Evolutionary conservation across 2,329 filamentous ascomycete genomes (phyloP).

Genomic region (Cladophialophora yegresii): DNA sequence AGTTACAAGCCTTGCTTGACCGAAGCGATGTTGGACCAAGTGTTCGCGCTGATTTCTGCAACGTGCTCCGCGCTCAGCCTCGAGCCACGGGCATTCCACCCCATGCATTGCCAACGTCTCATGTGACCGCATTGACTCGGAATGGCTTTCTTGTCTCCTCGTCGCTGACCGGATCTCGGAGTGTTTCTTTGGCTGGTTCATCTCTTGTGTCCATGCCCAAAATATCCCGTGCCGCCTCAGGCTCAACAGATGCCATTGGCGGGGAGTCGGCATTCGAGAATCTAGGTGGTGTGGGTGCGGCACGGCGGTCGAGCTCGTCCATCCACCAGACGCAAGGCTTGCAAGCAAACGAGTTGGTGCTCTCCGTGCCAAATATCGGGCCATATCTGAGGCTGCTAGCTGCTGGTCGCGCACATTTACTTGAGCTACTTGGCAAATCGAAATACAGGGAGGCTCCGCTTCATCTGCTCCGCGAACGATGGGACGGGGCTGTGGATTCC

Average conservation of each 20-base stretch:
- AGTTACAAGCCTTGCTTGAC: slow-evolving; percentile 53
- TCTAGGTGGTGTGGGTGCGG: slow-evolving; percentile 34
- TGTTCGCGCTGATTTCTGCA: slow-evolving; percentile 30
- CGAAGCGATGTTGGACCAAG: slow-evolving; percentile 36
- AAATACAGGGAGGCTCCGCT: slow-evolving; percentile 56
- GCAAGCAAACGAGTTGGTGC: slow-evolving; percentile 44
- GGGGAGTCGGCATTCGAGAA: slow-evolving; percentile 37
- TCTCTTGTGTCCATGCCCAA: slow-evolving; percentile 32
- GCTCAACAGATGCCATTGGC: slow-evolving; percentile 40
- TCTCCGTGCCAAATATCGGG: slow-evolving; percentile 62
- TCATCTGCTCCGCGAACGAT: slow-evolving; percentile 59
- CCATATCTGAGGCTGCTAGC: slow-evolving; percentile 60
- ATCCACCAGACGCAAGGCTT: slow-evolving; percentile 2
- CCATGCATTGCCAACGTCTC: slow-evolving; percentile 48
- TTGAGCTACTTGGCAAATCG: slow-evolving; percentile 55
- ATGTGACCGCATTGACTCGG: slow-evolving; percentile 53
- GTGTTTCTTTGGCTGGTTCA: slow-evolving; percentile 25
- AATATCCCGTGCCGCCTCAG: slow-evolving; percentile 42
- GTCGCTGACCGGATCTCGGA: slow-evolving; percentile 38
- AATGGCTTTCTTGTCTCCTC: slow-evolving; percentile 59
- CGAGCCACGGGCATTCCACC: slow-evolving; percentile 51
- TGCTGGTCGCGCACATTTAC: slow-evolving; percentile 57
- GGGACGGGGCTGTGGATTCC: slow-evolving; percentile 62
- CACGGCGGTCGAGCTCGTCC: slow-evolving; percentile 23
- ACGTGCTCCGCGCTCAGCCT: slow-evolving; percentile 51